phyloP scores from a whole-genome alignment of 345 rosid species.

The Theobroma cacao region DNA sequence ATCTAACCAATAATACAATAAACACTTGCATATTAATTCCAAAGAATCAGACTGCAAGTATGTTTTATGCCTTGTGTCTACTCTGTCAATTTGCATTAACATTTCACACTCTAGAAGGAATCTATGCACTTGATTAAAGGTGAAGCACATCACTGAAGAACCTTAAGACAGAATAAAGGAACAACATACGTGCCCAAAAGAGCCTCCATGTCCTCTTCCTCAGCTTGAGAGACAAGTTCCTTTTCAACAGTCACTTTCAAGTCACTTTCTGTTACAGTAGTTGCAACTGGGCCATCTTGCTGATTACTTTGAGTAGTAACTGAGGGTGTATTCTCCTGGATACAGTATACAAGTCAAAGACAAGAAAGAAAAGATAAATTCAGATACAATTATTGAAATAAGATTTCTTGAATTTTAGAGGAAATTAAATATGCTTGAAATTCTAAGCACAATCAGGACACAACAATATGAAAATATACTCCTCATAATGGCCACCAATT shows the following conservation, averaged over 20 bases:
- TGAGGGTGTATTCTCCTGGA: constrained; percentile 79
- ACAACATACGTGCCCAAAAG: constrained; percentile 85
- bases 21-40: constrained; percentile 6
- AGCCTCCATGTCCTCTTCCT: constrained; percentile 99
- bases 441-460: constrained; percentile 2
- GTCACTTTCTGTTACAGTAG: constrained; percentile 61
- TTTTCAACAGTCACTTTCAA: constrained; percentile 89
- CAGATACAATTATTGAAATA: neutral
- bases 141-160: constrained; percentile 8
- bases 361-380: constrained; percentile 9
- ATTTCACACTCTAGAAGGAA: constrained; percentile 3
- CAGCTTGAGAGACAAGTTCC: constrained; percentile 95
- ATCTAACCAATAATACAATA: neutral
- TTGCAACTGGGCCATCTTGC: constrained; percentile 71
- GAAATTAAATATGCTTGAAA: neutral
- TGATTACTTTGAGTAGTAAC: constrained; percentile 57
- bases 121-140: neutral
- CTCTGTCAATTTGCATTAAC: constrained; percentile 1
- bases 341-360: constrained; percentile 18
- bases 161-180: constrained; percentile 16
- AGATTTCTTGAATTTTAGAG: neutral
- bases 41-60: neutral
- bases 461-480: neutral
- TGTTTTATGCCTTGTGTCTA: neutral
- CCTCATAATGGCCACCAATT: neutral